Base-by-base conservation (phyloP, 257 asterid genomes). In the Nemophila menziesii region DNA sequence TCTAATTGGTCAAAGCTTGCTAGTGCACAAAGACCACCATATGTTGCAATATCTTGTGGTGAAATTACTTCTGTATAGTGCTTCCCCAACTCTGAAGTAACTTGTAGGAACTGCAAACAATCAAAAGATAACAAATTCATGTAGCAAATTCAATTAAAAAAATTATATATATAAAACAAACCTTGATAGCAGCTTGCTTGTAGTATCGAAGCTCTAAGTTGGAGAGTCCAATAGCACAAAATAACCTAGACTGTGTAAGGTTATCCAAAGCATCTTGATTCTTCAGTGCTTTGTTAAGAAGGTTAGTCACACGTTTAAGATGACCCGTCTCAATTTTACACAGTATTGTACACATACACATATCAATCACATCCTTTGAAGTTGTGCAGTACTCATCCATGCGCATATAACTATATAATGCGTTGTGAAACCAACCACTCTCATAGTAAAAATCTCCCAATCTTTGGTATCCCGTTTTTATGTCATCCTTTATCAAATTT, bases 141-240 rank as follows among this genome's bases (percentile, higher is more conserved):
- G 11, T 20, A 11, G 13, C 19, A 14, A 40, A 48, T 15, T 22
- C 1, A 10, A 17, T 26, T 36, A 24, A 41, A 26, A 58, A n/a
- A n/a, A n/a, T n/a, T n/a, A n/a, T n/a, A n/a, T n/a, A n/a, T n/a
- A n/a, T n/a, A n/a, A n/a, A 44, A 38, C 85, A 56, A 50, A 85
- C 99, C 99, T 85, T 90, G 41, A 96, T 83, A 60, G 96, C 99
- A 67, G 99, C 93, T 55, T 72, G 93, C 71, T 90, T 90, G 64
- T 90, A 90, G 46, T 85, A 79, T 56, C 46, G 79, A 54, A 81
- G 64, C 55, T 85, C 96, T 34, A 90, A 62, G 47, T 81, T 74
- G 24, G 96, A 92, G 73, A 90, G 73, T 39, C 96, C 99, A 59
- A 92, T 89, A 45, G 99, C 92, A 61, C 92, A 77, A 29, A 75